phyloP scores from a whole-genome alignment of 768 basidiomycete species.

The Mycena floridula region DNA sequence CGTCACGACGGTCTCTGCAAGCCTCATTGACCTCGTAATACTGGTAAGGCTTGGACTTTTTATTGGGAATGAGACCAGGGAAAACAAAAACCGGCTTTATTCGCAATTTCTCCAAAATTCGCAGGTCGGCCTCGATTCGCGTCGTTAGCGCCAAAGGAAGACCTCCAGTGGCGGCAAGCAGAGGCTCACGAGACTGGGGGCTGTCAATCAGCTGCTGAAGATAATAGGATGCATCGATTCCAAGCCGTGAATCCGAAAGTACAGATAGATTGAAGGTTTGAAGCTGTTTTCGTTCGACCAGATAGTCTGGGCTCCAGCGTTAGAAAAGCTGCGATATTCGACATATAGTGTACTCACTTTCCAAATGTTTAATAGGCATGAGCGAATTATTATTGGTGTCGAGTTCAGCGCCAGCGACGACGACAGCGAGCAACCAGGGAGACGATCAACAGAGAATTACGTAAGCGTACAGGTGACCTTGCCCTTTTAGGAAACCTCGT shows the following conservation, averaged over 20 bases:
- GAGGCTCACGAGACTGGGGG: slow-evolving; percentile 77
- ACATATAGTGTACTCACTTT: slow-evolving; percentile 45
- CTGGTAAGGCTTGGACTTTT: slow-evolving; percentile 61
- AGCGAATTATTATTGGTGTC: no score
- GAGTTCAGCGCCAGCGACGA: no score
- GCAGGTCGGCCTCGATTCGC: slow-evolving; percentile 89
- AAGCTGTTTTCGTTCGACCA: slow-evolving; percentile 83
- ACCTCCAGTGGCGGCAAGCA: slow-evolving; percentile 93
- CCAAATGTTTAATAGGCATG: slow-evolving; percentile 85
- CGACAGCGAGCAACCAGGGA: no score
- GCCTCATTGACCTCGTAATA: slow-evolving; percentile 57
- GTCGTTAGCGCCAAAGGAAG: slow-evolving; percentile 82
- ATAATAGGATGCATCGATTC: slow-evolving; percentile 94
- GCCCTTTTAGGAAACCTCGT: no score
- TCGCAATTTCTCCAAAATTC: slow-evolving; percentile 79
- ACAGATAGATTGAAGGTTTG: slow-evolving; percentile 76
- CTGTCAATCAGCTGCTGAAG: slow-evolving; percentile 72
- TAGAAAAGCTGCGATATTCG: slow-evolving; percentile 10
- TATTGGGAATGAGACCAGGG: slow-evolving; percentile 77
- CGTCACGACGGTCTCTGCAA: slow-evolving; percentile 71
- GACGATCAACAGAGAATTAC: no score
- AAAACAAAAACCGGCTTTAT: slow-evolving; percentile 99
- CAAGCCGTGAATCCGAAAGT: slow-evolving; percentile 87
- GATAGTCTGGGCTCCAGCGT: slow-evolving; percentile 52
- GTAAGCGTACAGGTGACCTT: no score